Conservation (phyloP, 306 rosid genomes). For the Ormosia emarginata region DNA sequence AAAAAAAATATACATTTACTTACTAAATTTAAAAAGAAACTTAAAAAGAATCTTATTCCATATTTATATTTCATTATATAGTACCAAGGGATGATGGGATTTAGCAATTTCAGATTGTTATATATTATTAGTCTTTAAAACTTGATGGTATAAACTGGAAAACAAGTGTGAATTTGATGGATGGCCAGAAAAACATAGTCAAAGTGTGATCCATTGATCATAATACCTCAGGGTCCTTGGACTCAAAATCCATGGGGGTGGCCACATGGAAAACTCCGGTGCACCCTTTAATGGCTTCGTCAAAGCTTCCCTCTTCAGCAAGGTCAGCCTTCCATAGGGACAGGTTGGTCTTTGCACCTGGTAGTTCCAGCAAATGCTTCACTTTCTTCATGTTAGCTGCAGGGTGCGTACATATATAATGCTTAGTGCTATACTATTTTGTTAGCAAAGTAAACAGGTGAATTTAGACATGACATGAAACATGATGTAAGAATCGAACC, state of each 20-base stretch:
- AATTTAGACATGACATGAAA: background rate
- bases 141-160: background rate
- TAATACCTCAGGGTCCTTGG: conserved; percentile 75
- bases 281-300: conserved; percentile 72
- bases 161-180: background rate
- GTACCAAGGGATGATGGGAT: too few relatives aligned
- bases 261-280: conserved; percentile 80
- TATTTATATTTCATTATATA: too few relatives aligned
- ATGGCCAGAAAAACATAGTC: background rate
- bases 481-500: conserved; percentile 12
- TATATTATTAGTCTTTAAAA: background rate
- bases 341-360: conserved; percentile 46
- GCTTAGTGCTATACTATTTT: background rate
- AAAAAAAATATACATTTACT: too few relatives aligned
- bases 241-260: conserved; percentile 84
- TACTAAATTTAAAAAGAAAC: too few relatives aligned
- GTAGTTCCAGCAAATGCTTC: conserved; percentile 67
- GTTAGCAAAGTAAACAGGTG: too few relatives aligned
- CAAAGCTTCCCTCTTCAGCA: conserved; percentile 63
- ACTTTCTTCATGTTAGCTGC: conserved; percentile 69
- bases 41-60: too few relatives aligned
- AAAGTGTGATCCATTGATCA: background rate
- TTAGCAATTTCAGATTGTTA: background rate
- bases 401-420: background rate
- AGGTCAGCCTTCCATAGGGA: conserved; percentile 78